Conservation (phyloP, 768 basidiomycete species). For the Atractiella rhizophila region DNA sequence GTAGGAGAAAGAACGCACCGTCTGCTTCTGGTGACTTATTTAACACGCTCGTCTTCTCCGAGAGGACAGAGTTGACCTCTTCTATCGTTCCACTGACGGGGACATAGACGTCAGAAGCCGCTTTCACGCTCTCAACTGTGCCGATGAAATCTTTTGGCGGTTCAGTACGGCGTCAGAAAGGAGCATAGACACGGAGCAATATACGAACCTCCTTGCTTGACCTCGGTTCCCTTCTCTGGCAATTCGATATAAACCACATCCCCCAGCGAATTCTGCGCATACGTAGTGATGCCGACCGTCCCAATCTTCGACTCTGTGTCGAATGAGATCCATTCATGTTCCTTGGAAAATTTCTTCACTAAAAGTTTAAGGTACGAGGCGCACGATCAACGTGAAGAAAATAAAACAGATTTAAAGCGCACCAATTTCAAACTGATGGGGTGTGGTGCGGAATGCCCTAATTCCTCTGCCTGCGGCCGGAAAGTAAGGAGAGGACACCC, state of each 20-base stretch:
- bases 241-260: constrained; percentile 96
- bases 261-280: constrained; percentile 72
- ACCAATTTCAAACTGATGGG: too few species aligned
- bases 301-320: constrained; percentile 56
- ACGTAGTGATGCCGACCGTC: constrained; percentile 61
- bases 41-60: constrained; percentile 44
- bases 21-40: constrained; percentile 67
- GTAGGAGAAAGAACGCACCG: constrained; percentile 30
- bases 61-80: constrained; percentile 49
- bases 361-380: too few species aligned
- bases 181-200: neutral
- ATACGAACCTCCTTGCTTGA: constrained; percentile 55
- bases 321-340: constrained; percentile 64
- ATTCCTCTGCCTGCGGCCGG: too few species aligned
- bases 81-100: constrained; percentile 65
- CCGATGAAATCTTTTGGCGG: constrained; percentile 13
- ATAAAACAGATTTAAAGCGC: too few species aligned
- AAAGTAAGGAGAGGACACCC: too few species aligned
- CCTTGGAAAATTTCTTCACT: constrained; percentile 35
- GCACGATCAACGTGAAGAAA: too few species aligned
- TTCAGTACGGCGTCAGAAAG: neutral
- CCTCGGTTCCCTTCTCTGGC: constrained; percentile 34
- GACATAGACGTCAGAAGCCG: constrained; percentile 33
- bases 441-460: too few species aligned
- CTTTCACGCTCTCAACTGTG: constrained; percentile 17